Percentiles rank a stretch among this genome's conserved stretches.
Conservation (phyloP, 768 basidiomycete species). For the Tephrocybe sp. region DNA sequence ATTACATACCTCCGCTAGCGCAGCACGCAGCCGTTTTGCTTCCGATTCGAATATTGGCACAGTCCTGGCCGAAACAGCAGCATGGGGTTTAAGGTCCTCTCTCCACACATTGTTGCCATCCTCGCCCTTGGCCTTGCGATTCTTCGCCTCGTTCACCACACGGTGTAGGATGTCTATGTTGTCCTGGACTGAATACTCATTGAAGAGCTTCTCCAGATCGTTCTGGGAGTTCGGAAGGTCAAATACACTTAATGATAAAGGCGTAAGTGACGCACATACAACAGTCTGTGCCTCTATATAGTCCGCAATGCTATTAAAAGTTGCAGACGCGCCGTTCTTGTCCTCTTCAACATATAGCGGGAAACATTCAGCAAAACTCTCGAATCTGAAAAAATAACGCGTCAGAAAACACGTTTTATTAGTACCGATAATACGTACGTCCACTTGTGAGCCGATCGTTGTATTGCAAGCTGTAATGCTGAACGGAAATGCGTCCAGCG, state of each 20-base stretch:
- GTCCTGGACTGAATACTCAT: conserved; percentile 62
- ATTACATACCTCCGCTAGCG: conserved; percentile 34
- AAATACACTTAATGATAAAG: neutral
- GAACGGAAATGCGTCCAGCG: conserved; percentile 58
- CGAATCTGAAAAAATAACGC: conserved; percentile 34
- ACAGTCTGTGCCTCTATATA: conserved; percentile 67
- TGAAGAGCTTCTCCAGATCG: conserved; percentile 67
- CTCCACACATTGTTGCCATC: conserved; percentile 59
- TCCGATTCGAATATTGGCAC: conserved; percentile 55
- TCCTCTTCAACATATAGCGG: conserved; percentile 64
- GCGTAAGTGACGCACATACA: conserved; percentile 29
- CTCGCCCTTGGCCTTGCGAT: conserved; percentile 46
- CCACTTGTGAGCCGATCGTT: conserved; percentile 57
- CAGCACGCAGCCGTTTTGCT: conserved; percentile 33
- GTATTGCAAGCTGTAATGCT: conserved; percentile 53
- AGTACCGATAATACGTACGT: conserved; percentile 31
- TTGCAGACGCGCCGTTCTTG: conserved; percentile 56
- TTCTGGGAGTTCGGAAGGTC: conserved; percentile 34
- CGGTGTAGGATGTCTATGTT: conserved; percentile 70
- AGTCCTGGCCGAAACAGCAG: conserved; percentile 60
- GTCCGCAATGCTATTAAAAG: conserved; percentile 63
- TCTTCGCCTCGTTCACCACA: conserved; percentile 66
- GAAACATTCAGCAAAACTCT: conserved; percentile 65
- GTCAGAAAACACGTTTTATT: conserved; percentile 1
- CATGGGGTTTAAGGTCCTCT: conserved; percentile 58